Percentiles rank a stretch among this genome's conserved stretches.
Conservation (phyloP, 2,329 filamentous ascomycete species). For the Fusarium miscanthi region DNA sequence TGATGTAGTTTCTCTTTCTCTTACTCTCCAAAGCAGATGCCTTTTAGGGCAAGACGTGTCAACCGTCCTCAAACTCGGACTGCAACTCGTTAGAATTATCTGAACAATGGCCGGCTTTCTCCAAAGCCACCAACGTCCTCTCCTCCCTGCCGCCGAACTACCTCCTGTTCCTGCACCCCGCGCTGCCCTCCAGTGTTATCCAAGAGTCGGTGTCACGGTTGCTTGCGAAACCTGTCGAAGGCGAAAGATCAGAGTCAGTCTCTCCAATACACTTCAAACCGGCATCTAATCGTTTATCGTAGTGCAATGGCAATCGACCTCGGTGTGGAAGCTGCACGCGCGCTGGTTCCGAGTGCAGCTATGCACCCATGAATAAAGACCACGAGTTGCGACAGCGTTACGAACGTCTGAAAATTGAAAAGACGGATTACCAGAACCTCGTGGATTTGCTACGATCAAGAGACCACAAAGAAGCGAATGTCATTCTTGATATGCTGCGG, state of each 20-base stretch:
- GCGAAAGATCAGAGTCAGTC: constrained; percentile 1
- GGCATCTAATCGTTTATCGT: background rate
- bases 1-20: rapidly evolving
- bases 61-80: rapidly evolving
- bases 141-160: background rate
- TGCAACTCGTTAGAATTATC: rapidly evolving
- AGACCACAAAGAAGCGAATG: background rate
- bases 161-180: background rate
- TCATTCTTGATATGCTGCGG: constrained; percentile 11
- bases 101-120: background rate
- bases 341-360: background rate
- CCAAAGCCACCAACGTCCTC: background rate
- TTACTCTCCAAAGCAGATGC: rapidly evolving
- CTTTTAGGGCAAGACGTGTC: background rate
- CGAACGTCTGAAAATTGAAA: background rate
- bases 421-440: background rate
- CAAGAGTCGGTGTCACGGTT: background rate
- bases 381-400: background rate
- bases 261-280: rapidly evolving
- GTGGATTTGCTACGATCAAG: background rate
- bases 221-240: constrained; percentile 16
- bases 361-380: background rate
- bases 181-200: background rate
- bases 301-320: constrained; percentile 18
- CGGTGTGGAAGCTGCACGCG: background rate